phyloP scores from a whole-genome alignment of 2,329 filamentous ascomycete species.

The Exophiala spinifera region DNA sequence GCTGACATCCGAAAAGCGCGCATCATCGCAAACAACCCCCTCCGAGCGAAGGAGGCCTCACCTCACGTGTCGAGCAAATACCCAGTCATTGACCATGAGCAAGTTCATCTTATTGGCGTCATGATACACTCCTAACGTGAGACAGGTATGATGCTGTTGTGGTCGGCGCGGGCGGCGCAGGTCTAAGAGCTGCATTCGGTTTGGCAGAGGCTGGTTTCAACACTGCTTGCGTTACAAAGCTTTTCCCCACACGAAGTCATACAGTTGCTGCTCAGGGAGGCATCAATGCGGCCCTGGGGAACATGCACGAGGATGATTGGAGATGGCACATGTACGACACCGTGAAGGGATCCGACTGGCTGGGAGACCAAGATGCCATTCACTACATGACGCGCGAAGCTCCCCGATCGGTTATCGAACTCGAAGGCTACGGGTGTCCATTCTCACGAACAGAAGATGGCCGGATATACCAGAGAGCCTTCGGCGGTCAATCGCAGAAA shows the following conservation, averaged over 20 bases:
- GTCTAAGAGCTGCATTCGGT: conserved; percentile 62
- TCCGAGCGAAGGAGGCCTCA: conserved; percentile 90
- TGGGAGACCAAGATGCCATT: conserved; percentile 59
- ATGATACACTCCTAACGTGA: conserved; percentile 45
- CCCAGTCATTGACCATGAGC: conserved; percentile 69
- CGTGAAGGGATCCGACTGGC: conserved; percentile 58
- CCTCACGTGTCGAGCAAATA: conserved; percentile 86
- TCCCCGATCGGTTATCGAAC: conserved; percentile 54
- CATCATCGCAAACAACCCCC: conserved; percentile 79
- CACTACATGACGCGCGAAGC: conserved; percentile 60
- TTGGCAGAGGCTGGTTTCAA: conserved; percentile 63
- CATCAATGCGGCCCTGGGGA: conserved; percentile 58
- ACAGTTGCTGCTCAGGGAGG: conserved; percentile 66
- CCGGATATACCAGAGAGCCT: conserved; percentile 97
- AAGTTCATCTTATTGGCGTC: background rate
- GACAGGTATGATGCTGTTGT: conserved; percentile 95
- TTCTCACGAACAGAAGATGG: conserved; percentile 92
- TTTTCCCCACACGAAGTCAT: conserved; percentile 63
- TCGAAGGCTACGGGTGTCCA: conserved; percentile 96
- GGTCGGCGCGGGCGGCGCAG: conserved; percentile 62
- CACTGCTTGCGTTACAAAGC: conserved; percentile 62
- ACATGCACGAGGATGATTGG: conserved; percentile 57
- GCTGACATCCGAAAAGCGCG: conserved; percentile 55
- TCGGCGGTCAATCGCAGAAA: conserved; percentile 94
- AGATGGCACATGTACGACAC: conserved; percentile 61